These are phyloP conservation scores for Akanthomyces muscarius DNA, from an alignment of 2,329 filamentous ascomycete genomes.

Conservation along the genomic window DNA sequence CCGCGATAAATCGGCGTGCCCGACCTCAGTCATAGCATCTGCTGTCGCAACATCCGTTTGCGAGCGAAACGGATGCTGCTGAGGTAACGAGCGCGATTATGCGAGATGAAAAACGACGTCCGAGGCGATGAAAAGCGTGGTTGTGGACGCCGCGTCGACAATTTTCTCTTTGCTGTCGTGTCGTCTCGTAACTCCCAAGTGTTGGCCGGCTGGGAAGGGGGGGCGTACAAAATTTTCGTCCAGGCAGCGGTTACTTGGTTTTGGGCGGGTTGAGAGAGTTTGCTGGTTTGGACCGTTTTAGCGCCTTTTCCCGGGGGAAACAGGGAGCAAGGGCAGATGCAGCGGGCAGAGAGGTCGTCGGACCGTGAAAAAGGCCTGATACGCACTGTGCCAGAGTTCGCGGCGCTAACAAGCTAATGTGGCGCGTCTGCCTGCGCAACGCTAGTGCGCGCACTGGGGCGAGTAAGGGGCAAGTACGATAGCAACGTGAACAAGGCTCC, in stretches of 20 bases:
- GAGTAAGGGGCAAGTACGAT: conserved; percentile 7
- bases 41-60: conserved; percentile 67
- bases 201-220: conserved; percentile 13
- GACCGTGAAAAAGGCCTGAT: not conserved
- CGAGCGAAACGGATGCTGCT: conserved; percentile 53
- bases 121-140: conserved; percentile 30
- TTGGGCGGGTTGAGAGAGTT: conserved; percentile 1
- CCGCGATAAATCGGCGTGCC: conserved; percentile 60
- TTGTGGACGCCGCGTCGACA: conserved; percentile 29
- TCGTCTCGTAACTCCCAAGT: conserved; percentile 12
- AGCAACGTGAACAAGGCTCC: not conserved
- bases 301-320: conserved; percentile 5
- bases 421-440: not conserved
- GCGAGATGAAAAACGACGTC: conserved; percentile 29
- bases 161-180: conserved; percentile 22
- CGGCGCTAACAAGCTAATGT: not conserved
- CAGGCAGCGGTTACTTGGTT: conserved; percentile 17
- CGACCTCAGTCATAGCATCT: conserved; percentile 70
- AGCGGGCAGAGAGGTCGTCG: not conserved
- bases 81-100: conserved; percentile 23
- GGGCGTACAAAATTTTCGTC: conserved; percentile 28
- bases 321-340: not conserved
- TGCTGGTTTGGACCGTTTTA: conserved; percentile 4
- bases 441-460: not conserved
- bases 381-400: not conserved